Conservation (phyloP, 768 basidiomycete species). For the Tylopilus subfusipes region DNA sequence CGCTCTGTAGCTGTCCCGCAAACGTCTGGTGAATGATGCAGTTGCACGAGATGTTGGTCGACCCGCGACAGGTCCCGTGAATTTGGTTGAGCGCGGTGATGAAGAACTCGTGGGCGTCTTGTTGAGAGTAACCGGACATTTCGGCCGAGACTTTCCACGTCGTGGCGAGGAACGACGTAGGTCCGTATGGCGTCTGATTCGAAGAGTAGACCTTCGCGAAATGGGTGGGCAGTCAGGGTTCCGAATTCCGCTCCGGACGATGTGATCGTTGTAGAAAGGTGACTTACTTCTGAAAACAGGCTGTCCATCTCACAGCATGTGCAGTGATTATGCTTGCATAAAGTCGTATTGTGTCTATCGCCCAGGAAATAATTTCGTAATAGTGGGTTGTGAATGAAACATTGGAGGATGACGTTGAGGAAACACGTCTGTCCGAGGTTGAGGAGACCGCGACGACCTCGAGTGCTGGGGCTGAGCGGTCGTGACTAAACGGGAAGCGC, state of each 20-base stretch:
- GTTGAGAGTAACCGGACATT: conserved; percentile 88
- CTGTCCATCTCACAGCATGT: conserved; percentile 94
- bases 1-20: conserved; percentile 80
- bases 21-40: conserved; percentile 93
- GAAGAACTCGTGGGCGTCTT: conserved; percentile 90
- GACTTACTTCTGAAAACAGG: conserved; percentile 64
- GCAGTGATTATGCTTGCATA: conserved; percentile 71
- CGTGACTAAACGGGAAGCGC: neutral
- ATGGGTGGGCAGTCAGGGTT: neutral
- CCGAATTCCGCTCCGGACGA: neutral
- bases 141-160: conserved; percentile 80
- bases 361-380: conserved; percentile 85
- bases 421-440: conserved; percentile 95
- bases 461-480: neutral
- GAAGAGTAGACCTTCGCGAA: conserved; percentile 63
- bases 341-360: conserved; percentile 78
- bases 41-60: conserved; percentile 75
- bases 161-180: conserved; percentile 75
- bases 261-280: neutral
- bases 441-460: conserved; percentile 78
- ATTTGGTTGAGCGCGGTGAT: conserved; percentile 84
- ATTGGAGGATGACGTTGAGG: conserved; percentile 87
- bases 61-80: conserved; percentile 71
- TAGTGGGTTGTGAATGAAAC: conserved; percentile 85
- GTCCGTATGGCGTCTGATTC: conserved; percentile 66